phyloP scores from a whole-genome alignment of 2,329 filamentous ascomycete genomes.

The Zymoseptoria tritici region DNA sequence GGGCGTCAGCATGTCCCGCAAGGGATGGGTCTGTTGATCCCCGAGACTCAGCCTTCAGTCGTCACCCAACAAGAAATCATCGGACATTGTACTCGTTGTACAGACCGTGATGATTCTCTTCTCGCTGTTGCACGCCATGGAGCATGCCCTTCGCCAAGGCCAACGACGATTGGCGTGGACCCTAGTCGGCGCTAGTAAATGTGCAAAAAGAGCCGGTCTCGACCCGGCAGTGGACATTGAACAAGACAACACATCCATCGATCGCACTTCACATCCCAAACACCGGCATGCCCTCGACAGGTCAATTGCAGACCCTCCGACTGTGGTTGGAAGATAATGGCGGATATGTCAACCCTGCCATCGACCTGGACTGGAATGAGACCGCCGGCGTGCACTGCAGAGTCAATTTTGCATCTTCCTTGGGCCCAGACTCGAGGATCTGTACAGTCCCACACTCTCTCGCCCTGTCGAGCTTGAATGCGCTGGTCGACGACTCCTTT shows the following conservation, averaged over 20 bases:
- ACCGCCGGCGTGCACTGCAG: conserved; percentile 24
- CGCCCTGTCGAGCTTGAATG: conserved; percentile 31
- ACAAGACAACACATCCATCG: not conserved
- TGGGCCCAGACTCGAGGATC: conserved; percentile 17
- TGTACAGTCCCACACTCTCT: conserved; percentile 27
- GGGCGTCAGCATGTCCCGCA: too few species aligned
- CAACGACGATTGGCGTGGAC: too few species aligned
- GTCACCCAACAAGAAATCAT: too few species aligned
- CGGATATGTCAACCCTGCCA: conserved; percentile 24
- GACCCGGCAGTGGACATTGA: not conserved
- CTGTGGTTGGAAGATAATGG: conserved; percentile 27
- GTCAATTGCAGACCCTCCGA: conserved; percentile 17
- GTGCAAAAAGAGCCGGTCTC: not conserved
- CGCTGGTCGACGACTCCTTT: conserved; percentile 29
- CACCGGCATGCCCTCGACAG: conserved; percentile 4
- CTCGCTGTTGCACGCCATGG: too few species aligned
- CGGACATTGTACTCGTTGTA: too few species aligned
- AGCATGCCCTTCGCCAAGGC: too few species aligned
- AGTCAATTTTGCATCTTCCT: conserved; percentile 7
- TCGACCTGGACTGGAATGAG: conserved; percentile 19
- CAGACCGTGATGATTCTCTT: too few species aligned
- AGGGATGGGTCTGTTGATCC: too few species aligned
- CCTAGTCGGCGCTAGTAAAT: not conserved
- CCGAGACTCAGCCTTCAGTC: too few species aligned
- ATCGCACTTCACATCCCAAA: not conserved